phyloP scores from a whole-genome alignment of 2,329 filamentous ascomycete genomes.

The Neofusicoccum laricinum region DNA sequence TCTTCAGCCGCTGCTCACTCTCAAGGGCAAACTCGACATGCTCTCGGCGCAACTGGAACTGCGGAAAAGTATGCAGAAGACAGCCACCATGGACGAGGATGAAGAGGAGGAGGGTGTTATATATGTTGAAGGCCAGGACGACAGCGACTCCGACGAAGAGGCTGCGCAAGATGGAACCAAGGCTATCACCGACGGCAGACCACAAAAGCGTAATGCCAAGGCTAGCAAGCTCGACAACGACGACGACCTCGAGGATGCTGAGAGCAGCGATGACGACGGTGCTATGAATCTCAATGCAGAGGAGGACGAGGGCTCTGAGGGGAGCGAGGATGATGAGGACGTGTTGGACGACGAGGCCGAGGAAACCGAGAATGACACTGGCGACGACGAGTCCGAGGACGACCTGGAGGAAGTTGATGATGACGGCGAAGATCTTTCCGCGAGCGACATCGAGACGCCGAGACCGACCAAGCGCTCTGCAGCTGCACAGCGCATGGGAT shows the following conservation, averaged over 20 bases:
- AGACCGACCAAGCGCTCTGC: constrained; percentile 14
- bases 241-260: constrained; percentile 50
- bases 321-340: constrained; percentile 55
- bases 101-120: constrained; percentile 73
- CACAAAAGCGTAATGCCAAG: neutral
- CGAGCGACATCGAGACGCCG: constrained; percentile 40
- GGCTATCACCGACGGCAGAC: constrained; percentile 30
- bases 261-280: constrained; percentile 47
- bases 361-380: constrained; percentile 45
- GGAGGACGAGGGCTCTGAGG: constrained; percentile 39
- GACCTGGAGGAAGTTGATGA: constrained; percentile 46
- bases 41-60: constrained; percentile 85
- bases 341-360: constrained; percentile 54
- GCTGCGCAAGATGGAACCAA: constrained; percentile 45
- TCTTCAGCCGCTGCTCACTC: constrained; percentile 74
- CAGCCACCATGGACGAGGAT: constrained; percentile 54
- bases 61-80: constrained; percentile 65
- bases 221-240: constrained; percentile 21
- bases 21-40: constrained; percentile 96
- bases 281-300: constrained; percentile 47
- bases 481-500: constrained; percentile 16
- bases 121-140: constrained; percentile 80
- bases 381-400: constrained; percentile 47
- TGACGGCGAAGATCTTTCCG: constrained; percentile 41
- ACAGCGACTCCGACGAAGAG: constrained; percentile 48